A percentile compares a stretch with the other conserved stretches of the same genome.
phyloP scores from a whole-genome alignment of 2,329 filamentous ascomycete species.

The Albifimbria verrucaria region DNA sequence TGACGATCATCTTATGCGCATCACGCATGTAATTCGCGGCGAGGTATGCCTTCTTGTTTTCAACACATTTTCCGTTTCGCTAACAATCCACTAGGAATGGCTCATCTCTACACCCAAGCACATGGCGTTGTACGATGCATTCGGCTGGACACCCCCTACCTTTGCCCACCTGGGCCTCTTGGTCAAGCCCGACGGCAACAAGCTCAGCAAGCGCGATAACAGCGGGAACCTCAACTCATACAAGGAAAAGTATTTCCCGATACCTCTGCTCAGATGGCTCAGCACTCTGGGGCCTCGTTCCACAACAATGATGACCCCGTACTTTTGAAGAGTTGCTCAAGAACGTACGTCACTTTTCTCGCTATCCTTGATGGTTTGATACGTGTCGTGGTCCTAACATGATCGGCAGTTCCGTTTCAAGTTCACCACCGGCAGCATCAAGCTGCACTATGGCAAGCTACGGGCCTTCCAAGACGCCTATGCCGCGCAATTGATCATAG shows the following conservation, averaged over 20 bases:
- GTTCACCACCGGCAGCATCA: slow-evolving; percentile 88
- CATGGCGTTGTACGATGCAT: slow-evolving; percentile 68
- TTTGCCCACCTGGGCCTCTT: slow-evolving; percentile 81
- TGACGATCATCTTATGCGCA: slow-evolving; percentile 91
- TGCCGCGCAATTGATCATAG: slow-evolving; percentile 29
- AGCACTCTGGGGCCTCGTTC: slow-evolving; percentile 58
- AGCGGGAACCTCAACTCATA: slow-evolving; percentile 50
- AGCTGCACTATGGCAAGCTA: slow-evolving; percentile 77
- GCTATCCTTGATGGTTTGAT: background rate
- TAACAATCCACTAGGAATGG: slow-evolving; percentile 74
- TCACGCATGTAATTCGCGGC: slow-evolving; percentile 92
- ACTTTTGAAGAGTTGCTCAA: slow-evolving; percentile 66
- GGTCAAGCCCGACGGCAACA: slow-evolving; percentile 64
- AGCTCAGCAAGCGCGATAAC: slow-evolving; percentile 80
- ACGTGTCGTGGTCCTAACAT: slow-evolving; percentile 18
- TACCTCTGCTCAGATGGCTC: slow-evolving; percentile 71
- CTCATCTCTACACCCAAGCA: slow-evolving; percentile 85
- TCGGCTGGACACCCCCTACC: slow-evolving; percentile 68
- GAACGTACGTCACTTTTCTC: slow-evolving; percentile 46
- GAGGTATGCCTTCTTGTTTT: slow-evolving; percentile 48
- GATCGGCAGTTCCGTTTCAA: slow-evolving; percentile 68
- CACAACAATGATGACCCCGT: slow-evolving; percentile 24
- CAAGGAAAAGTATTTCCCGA: slow-evolving; percentile 42
- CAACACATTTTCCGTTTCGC: no score
- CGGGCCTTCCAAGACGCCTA: slow-evolving; percentile 75